Conservation (phyloP, 257 asterid genomes). For the Anisodus acutangulus region DNA sequence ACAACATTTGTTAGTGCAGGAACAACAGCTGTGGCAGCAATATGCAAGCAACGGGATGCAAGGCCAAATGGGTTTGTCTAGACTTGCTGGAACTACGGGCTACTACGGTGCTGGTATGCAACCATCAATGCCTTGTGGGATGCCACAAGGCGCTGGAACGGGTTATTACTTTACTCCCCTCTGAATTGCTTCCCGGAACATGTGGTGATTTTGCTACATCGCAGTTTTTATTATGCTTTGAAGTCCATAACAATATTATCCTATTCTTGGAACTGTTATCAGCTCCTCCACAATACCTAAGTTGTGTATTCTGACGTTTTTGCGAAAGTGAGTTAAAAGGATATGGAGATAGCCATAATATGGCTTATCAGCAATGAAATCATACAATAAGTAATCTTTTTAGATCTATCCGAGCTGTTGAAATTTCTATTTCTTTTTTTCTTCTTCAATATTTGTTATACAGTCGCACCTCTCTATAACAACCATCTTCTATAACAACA, state of each 20-base stretch:
- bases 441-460: not conserved
- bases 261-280: constrained; percentile 5
- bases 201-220: not conserved
- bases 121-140: constrained; percentile 52
- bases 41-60: constrained; percentile 65
- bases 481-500: no score
- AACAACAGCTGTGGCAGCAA: constrained; percentile 75
- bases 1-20: constrained; percentile 60
- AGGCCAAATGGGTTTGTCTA: constrained; percentile 59
- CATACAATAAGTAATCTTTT: not conserved
- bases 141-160: constrained; percentile 44
- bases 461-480: no score
- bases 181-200: constrained; percentile 26
- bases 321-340: not conserved
- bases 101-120: constrained; percentile 45
- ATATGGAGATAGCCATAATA: not conserved
- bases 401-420: not conserved
- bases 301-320: constrained; percentile 11
- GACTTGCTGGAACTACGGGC: constrained; percentile 44
- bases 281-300: constrained; percentile 3
- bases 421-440: not conserved
- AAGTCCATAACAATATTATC: not conserved
- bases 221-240: not conserved
- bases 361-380: not conserved
- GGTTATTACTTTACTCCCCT: constrained; percentile 52